Percentiles rank a stretch among this genome's conserved stretches.
These are phyloP conservation scores for Lasiosphaeria miniovina DNA, from an alignment of 495 filamentous ascomycete genomes.

Conservation along the genomic window DNA sequence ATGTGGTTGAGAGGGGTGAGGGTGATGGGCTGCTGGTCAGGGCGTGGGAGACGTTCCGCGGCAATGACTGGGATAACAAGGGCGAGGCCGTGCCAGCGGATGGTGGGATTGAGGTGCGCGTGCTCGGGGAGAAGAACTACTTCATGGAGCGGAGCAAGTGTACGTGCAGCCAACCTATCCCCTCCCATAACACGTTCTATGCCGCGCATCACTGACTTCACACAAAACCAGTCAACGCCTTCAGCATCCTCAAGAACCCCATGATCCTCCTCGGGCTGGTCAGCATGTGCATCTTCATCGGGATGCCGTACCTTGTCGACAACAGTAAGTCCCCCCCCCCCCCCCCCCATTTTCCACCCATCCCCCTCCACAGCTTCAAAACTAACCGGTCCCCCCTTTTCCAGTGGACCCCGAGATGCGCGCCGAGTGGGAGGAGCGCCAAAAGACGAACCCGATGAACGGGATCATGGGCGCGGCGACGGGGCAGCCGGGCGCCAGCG, in stretches of 20 bases:
- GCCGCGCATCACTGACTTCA: not conserved
- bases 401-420: conserved; percentile 93
- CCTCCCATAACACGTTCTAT: not conserved
- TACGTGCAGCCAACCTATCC: conserved; percentile 35
- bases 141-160: conserved; percentile 70
- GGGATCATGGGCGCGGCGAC: conserved; percentile 45
- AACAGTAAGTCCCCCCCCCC: conserved; percentile 67
- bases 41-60: conserved; percentile 84
- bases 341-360: not conserved
- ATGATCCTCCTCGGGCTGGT: conserved; percentile 91
- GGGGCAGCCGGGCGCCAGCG: conserved; percentile 33
- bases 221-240: conserved; percentile 38
- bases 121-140: conserved; percentile 63
- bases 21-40: conserved; percentile 46
- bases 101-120: conserved; percentile 55
- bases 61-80: conserved; percentile 82
- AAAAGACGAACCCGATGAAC: conserved; percentile 68
- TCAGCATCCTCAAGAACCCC: conserved; percentile 81
- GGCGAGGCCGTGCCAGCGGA: conserved; percentile 56
- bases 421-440: conserved; percentile 87
- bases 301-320: conserved; percentile 90
- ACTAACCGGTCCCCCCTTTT: not conserved
- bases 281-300: conserved; percentile 74
- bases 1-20: conserved; percentile 61
- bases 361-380: not conserved